These are phyloP conservation scores for Przewalskia tangutica DNA, from an alignment of 257 asterid species.

Conservation along the genomic window DNA sequence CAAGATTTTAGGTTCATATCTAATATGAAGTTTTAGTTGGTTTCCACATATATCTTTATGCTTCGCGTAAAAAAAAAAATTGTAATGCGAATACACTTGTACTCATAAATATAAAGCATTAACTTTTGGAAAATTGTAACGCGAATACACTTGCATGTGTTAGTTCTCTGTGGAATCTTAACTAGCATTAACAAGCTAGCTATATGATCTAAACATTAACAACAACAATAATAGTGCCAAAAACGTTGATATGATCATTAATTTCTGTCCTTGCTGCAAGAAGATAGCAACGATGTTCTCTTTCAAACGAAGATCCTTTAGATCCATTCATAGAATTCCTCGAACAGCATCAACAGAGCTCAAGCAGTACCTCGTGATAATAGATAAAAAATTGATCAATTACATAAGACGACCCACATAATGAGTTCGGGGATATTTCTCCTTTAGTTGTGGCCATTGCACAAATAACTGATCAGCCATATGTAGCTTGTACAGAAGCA, in stretches of 20 bases:
- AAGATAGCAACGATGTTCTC: background rate
- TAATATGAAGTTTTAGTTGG: no score
- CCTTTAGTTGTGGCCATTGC: constrained; percentile 86
- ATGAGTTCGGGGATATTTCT: constrained; percentile 65
- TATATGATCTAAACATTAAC: background rate
- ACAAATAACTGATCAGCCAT: constrained; percentile 86
- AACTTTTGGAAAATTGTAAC: background rate
- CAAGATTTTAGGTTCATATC: no score
- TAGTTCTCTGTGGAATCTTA: background rate
- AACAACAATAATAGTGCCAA: background rate
- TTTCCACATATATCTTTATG: no score
- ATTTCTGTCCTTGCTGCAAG: background rate
- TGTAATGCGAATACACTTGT: background rate
- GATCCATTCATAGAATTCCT: background rate
- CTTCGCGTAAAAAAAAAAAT: no score
- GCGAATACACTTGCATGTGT: background rate
- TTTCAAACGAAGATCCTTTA: background rate
- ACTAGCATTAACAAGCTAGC: background rate
- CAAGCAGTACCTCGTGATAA: background rate
- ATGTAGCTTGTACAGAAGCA: constrained; percentile 64
- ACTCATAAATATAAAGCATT: no score
- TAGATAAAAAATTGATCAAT: background rate
- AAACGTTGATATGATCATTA: background rate
- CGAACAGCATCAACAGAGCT: background rate
- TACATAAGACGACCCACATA: constrained; percentile 87